Evolutionary conservation across 805 yeast species (phyloP).

Genomic region (Zygoascus biomembranicola): DNA sequence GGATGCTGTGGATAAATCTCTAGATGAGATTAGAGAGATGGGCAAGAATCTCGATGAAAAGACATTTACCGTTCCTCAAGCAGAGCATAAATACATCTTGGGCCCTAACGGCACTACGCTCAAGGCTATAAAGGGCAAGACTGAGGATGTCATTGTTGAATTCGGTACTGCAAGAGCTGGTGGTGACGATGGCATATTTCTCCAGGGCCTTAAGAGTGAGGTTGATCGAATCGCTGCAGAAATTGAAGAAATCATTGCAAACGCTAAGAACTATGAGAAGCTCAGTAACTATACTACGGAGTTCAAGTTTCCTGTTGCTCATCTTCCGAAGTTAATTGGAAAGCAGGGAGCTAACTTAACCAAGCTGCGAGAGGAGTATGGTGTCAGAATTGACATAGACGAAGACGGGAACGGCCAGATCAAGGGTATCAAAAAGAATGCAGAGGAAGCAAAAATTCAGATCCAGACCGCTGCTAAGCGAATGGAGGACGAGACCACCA

Average conservation of each 20-base stretch:
- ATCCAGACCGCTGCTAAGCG: constrained; percentile 54
- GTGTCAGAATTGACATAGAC: constrained; percentile 67
- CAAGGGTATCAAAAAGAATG: constrained; percentile 73
- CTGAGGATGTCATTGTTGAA: constrained; percentile 28
- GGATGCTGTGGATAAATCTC: constrained; percentile 42
- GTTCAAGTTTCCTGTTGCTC: constrained; percentile 55
- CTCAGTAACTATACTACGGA: constrained; percentile 37
- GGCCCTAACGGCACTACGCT: constrained; percentile 60
- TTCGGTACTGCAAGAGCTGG: constrained; percentile 11
- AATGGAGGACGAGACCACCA: constrained; percentile 74
- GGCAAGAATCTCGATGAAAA: constrained; percentile 46
- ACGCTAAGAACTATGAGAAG: constrained; percentile 44
- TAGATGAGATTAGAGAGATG: constrained; percentile 51
- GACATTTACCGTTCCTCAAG: constrained; percentile 43
- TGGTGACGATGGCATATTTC: constrained; percentile 48
- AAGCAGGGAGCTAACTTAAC: constrained; percentile 73
- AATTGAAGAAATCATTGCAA: constrained; percentile 46
- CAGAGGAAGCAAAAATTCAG: constrained; percentile 57
- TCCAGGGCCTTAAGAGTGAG: constrained; percentile 64
- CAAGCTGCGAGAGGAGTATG: constrained; percentile 61
- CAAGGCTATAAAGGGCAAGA: constrained; percentile 33
- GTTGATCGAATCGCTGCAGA: constrained; percentile 48
- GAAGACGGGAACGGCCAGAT: constrained; percentile 50
- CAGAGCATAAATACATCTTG: constrained; percentile 49
- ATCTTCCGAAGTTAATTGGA: constrained; percentile 79